phyloP scores from a whole-genome alignment of 208 protist species.

The Entamoeba moshkovskii region DNA sequence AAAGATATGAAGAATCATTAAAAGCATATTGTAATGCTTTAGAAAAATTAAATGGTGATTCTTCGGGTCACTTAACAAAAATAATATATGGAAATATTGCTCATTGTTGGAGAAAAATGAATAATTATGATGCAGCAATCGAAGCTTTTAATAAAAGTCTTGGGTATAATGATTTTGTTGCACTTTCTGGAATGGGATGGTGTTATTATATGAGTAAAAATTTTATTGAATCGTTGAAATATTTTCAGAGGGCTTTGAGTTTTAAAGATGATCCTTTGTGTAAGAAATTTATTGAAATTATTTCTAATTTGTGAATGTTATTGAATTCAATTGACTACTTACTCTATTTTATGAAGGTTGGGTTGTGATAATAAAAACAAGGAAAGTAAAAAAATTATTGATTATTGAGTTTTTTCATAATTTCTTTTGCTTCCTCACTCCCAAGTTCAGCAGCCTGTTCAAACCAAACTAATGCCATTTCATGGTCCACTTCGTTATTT shows the following conservation, averaged over 20 bases:
- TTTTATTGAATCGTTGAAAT: too few relatives aligned
- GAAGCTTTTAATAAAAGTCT: not conserved
- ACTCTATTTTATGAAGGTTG: too few relatives aligned
- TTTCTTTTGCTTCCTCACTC: not conserved
- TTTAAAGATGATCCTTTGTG: too few relatives aligned
- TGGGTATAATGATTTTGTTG: not conserved
- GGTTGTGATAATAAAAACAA: too few relatives aligned
- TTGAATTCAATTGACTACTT: too few relatives aligned
- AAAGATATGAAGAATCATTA: not conserved
- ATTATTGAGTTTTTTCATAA: not conserved
- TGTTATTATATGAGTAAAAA: not conserved
- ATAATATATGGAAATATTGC: not conserved
- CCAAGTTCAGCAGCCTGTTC: not conserved
- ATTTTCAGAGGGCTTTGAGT: too few relatives aligned
- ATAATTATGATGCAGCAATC: not conserved
- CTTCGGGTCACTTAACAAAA: not conserved
- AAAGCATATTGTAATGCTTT: not conserved
- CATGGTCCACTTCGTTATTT: not conserved
- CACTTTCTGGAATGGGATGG: not conserved
- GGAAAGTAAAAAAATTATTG: too few relatives aligned
- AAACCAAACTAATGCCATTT: not conserved
- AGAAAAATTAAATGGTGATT: not conserved
- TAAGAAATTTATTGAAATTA: too few relatives aligned
- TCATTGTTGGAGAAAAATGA: not conserved
- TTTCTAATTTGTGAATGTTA: too few relatives aligned